phyloP scores from a whole-genome alignment of 2,329 filamentous ascomycete genomes.

The Plenodomus tracheiphilus region DNA sequence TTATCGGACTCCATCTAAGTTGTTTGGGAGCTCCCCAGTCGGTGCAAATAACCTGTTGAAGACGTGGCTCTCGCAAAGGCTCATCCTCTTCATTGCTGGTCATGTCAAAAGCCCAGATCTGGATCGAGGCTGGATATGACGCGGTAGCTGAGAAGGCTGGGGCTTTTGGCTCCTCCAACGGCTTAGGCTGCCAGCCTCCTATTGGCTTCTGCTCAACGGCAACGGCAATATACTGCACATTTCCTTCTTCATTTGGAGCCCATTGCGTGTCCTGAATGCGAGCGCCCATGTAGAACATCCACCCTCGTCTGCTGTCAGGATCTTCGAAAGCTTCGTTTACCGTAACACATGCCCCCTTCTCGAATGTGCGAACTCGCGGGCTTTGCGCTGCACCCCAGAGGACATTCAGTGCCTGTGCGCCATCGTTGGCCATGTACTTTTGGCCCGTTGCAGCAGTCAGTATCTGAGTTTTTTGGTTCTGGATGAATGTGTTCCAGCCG shows the following conservation, averaged over 20 bases:
- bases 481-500: conserved; percentile 47
- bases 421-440: conserved; percentile 49
- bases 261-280: conserved; percentile 56
- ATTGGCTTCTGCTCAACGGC: conserved; percentile 38
- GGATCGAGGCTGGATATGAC: conserved; percentile 55
- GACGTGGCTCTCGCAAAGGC: conserved; percentile 47
- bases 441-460: conserved; percentile 45
- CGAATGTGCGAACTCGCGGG: conserved; percentile 50
- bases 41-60: conserved; percentile 58
- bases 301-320: conserved; percentile 46
- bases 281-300: conserved; percentile 61
- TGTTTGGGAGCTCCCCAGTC: conserved; percentile 60
- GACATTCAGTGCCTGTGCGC: conserved; percentile 43
- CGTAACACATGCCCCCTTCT: conserved; percentile 48
- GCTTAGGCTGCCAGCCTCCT: conserved; percentile 21
- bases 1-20: conserved; percentile 61
- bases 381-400: conserved; percentile 55
- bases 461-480: conserved; percentile 44
- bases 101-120: conserved; percentile 62
- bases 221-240: conserved; percentile 61
- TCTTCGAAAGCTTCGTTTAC: conserved; percentile 46
- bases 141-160: conserved; percentile 57
- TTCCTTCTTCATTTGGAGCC: conserved; percentile 46
- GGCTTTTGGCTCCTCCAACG: conserved; percentile 39
- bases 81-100: conserved; percentile 48